A percentile compares a stretch with the other conserved stretches of the same genome.
These are phyloP conservation scores for Tulasnella sp. DNA, from an alignment of 768 basidiomycete species.

Conservation along the genomic window DNA sequence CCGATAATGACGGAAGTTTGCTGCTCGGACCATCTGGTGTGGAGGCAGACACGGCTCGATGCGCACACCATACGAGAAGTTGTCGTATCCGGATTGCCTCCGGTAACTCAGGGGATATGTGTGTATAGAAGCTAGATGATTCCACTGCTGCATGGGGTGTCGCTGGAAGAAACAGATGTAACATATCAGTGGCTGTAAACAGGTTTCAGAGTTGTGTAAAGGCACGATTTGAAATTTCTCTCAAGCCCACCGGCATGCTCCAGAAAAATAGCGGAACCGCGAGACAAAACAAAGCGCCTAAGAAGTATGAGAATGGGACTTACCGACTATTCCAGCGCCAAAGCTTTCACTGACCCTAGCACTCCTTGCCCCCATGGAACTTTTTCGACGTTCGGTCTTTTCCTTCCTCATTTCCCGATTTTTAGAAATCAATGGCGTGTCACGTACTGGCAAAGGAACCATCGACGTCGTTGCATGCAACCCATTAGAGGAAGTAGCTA, in stretches of 20 bases:
- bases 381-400: constrained; percentile 9
- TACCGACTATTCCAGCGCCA: constrained; percentile 12
- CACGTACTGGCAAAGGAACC: constrained; percentile 1
- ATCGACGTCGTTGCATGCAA: background rate
- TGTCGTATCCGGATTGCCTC: constrained; percentile 14
- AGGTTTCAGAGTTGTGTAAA: too few species aligned
- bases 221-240: too few species aligned
- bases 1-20: constrained; percentile 1
- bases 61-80: constrained; percentile 12
- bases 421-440: constrained; percentile 12
- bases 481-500: background rate
- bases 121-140: constrained; percentile 8
- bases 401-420: constrained; percentile 11
- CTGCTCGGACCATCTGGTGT: too few species aligned
- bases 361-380: constrained; percentile 7
- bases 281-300: background rate
- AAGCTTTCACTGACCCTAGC: constrained; percentile 14
- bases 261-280: too few species aligned
- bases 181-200: too few species aligned
- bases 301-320: background rate
- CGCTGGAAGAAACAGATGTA: constrained; percentile 1
- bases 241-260: too few species aligned
- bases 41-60: background rate
- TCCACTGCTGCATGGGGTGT: constrained; percentile 12
- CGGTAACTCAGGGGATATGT: constrained; percentile 12